Evolutionary conservation across 345 rosid genomes (phyloP).

Genomic region (Salix brachista): DNA sequence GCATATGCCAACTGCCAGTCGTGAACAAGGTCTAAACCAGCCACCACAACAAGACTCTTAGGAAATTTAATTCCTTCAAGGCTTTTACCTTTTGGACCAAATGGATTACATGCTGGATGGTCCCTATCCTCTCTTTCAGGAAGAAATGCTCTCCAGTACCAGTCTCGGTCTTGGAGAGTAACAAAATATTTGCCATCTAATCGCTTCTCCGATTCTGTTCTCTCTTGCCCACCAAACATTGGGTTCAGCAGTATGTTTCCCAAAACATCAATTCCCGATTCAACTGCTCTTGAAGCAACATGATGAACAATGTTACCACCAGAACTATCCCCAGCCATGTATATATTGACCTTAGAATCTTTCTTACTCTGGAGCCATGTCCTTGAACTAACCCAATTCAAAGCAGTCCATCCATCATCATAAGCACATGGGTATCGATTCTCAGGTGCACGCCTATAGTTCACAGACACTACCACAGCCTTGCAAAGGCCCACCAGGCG

Average conservation of each 20-base stretch:
- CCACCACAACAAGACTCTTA: slow-evolving; percentile 76
- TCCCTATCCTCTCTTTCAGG: slow-evolving; percentile 81
- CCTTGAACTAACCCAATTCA: slow-evolving; percentile 70
- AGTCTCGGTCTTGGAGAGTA: slow-evolving; percentile 63
- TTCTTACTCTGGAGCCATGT: slow-evolving; percentile 69
- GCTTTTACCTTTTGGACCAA: slow-evolving; percentile 56
- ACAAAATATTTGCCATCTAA: slow-evolving; percentile 87
- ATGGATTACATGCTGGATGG: slow-evolving; percentile 86
- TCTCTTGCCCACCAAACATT: slow-evolving; percentile 80
- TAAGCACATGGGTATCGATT: slow-evolving; percentile 76
- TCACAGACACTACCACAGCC: slow-evolving; percentile 83
- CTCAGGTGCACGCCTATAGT: slow-evolving; percentile 86
- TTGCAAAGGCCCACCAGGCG: slow-evolving; percentile 63
- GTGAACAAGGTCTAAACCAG: slow-evolving; percentile 76
- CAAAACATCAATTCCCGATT: slow-evolving; percentile 53
- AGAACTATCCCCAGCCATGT: slow-evolving; percentile 86
- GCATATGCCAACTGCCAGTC: slow-evolving; percentile 82
- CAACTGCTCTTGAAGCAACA: slow-evolving; percentile 66
- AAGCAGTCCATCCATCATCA: slow-evolving; percentile 86
- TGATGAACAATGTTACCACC: slow-evolving; percentile 89
- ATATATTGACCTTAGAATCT: slow-evolving; percentile 68
- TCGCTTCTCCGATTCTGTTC: slow-evolving; percentile 72
- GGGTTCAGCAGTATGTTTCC: slow-evolving; percentile 83
- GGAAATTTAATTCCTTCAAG: slow-evolving; percentile 63
- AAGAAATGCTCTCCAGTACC: slow-evolving; percentile 92